Conservation (phyloP, 2,329 filamentous ascomycete genomes). For the Stachybotrys chlorohalonatus region DNA sequence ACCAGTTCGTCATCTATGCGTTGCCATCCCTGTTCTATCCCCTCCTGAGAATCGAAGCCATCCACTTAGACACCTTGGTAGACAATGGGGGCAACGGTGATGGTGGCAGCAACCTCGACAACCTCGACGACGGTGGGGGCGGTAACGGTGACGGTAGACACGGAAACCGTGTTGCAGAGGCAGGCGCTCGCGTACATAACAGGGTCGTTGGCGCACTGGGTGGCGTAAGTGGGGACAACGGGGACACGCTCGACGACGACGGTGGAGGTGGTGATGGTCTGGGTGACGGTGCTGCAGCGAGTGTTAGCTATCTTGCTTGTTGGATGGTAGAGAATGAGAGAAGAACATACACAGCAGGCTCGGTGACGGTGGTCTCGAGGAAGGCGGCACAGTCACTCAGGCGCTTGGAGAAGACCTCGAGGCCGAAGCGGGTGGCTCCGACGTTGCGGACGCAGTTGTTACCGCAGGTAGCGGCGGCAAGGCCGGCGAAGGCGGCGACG, state of each 20-base stretch:
- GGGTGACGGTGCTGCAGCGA: background rate
- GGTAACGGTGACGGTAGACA: background rate
- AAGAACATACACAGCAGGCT: background rate
- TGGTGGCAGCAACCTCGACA: background rate
- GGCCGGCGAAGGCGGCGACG: slow-evolving; percentile 1
- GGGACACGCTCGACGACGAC: background rate
- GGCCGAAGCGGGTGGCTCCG: slow-evolving; percentile 2
- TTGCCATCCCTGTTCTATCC: background rate
- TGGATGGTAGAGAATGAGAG: background rate
- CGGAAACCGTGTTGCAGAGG: background rate
- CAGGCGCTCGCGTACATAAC: background rate
- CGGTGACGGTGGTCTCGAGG: background rate
- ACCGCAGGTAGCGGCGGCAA: slow-evolving; percentile 1
- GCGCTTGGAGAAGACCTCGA: slow-evolving; percentile 1
- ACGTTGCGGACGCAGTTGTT: slow-evolving; percentile 2
- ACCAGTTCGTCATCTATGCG: background rate
- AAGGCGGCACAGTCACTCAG: slow-evolving; percentile 1
- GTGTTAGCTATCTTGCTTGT: background rate
- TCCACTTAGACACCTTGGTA: slow-evolving; percentile 1
- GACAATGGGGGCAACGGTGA: background rate
- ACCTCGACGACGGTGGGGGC: background rate
- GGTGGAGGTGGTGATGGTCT: background rate
- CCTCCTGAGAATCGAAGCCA: background rate
- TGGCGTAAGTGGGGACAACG: background rate
- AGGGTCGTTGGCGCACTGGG: background rate